These are phyloP conservation scores for Pyrus hybrid DNA, from an alignment of 331 rosid species.

Conservation along the genomic window DNA sequence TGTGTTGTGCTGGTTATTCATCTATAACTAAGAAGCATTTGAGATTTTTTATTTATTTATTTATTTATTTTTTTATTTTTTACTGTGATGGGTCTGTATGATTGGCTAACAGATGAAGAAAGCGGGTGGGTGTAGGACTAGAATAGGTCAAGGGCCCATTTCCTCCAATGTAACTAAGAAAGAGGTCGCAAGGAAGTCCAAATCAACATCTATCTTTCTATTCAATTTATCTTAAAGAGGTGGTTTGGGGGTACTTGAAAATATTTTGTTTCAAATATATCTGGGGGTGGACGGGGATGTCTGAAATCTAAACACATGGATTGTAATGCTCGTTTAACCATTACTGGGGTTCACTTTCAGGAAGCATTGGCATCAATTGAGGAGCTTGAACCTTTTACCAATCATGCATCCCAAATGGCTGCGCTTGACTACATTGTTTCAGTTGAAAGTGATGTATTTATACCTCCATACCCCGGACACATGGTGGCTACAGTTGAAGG, in stretches of 20 bases:
- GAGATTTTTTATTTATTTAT: too few species aligned
- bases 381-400: conserved; percentile 65
- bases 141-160: too few species aligned
- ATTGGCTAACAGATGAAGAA: too few species aligned
- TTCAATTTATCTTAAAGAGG: neutral
- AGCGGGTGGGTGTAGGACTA: too few species aligned
- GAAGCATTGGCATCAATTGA: conserved; percentile 74
- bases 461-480: conserved; percentile 84
- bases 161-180: neutral
- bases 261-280: neutral
- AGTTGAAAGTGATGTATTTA: conserved; percentile 81
- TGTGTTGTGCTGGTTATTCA: too few species aligned
- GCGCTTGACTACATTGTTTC: conserved; percentile 89
- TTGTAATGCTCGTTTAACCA: neutral
- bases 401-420: conserved; percentile 90
- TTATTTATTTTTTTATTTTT: too few species aligned
- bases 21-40: too few species aligned
- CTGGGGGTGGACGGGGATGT: neutral
- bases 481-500: conserved; percentile 98
- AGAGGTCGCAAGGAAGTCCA: neutral
- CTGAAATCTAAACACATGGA: neutral
- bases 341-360: conserved; percentile 32
- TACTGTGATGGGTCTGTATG: too few species aligned
- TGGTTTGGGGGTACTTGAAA: neutral
- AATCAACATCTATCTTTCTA: neutral